Base-by-base conservation (phyloP, 2,329 filamentous ascomycete species). In the Colletotrichum camelliae region DNA sequence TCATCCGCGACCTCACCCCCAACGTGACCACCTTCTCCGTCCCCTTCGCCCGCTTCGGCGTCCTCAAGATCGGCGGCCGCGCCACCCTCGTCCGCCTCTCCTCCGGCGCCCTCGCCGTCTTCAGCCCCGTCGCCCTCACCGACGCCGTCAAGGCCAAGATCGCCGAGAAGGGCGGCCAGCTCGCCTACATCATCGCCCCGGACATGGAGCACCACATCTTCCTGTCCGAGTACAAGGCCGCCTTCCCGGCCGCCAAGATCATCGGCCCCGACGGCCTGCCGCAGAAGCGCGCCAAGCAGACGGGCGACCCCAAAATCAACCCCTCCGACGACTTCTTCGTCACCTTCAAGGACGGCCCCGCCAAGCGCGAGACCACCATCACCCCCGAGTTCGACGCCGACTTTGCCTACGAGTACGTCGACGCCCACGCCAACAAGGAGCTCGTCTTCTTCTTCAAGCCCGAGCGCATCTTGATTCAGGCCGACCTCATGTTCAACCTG, bases 201-300 rank as follows among this genome's bases (percentile, higher is more conserved):
- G 97, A 99, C 84, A 89, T 95, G 68, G 96, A 99, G 87, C 97
- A 99, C 85, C 97, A 99, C 89, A 95, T 99, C 83, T 97, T 97
- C 87, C 84, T 99, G 70, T 93, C 94, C 0, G 89, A 95, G 65
- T 99, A 97, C 96, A 92, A 94, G 80, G 87, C 90, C 65, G 94
- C 92, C 31, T 98, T 92, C 83, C 96, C 96, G 0, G 84, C 90
- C 57, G 96, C 96, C 37, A 93, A 93, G 80, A 89, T 99, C 64
- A 91, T 98, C 80, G 96, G 93, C 1, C 94, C 95, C 1, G 93
- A 96, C 80, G 95, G 95, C 0, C 91, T 99, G 2, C 92, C 92
- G 27, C 95, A 96, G 85, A 97, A 98, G 87, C 93, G 96, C 55
- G 90, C 90, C 75, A 89, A 90, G 78, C 89, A 90, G 74, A 85